Evolutionary conservation across 495 filamentous ascomycete genomes (phyloP).

Genomic region (Neurospora sp.): DNA sequence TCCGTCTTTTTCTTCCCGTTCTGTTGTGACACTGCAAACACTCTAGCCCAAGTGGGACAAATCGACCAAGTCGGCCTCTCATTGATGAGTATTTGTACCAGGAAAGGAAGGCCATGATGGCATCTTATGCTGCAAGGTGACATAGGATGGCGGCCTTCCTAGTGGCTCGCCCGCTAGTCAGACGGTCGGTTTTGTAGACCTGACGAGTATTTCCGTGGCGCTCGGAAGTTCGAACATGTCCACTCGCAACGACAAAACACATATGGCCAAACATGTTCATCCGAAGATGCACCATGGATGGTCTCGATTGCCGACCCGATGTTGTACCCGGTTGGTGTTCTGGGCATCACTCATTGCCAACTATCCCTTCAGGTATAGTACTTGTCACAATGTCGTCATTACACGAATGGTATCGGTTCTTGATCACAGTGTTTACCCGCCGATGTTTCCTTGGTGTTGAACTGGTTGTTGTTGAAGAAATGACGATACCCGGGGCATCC

Average conservation of each 20-base stretch:
- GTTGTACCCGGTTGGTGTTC: background rate
- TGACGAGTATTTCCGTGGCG: background rate
- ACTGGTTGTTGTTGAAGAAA: background rate
- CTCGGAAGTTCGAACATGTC: background rate
- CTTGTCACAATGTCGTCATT: too few relatives aligned
- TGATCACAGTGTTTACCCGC: background rate
- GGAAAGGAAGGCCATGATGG: background rate
- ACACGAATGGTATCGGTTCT: background rate
- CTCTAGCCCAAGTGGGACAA: background rate
- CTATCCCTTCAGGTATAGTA: background rate
- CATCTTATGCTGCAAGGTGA: background rate
- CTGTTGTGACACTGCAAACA: background rate
- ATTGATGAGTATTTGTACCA: background rate
- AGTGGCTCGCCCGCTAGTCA: too few relatives aligned
- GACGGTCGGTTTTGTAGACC: too few relatives aligned
- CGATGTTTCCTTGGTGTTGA: background rate
- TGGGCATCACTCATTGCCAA: background rate
- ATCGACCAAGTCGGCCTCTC: background rate
- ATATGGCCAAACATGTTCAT: background rate
- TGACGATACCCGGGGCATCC: background rate
- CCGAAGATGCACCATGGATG: background rate
- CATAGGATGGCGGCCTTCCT: background rate
- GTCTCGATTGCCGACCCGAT: background rate
- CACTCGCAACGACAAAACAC: background rate
- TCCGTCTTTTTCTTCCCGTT: background rate